These are phyloP conservation scores for Botrytis cinerea DNA, from an alignment of 2,329 filamentous ascomycete species.

Conservation along the genomic window DNA sequence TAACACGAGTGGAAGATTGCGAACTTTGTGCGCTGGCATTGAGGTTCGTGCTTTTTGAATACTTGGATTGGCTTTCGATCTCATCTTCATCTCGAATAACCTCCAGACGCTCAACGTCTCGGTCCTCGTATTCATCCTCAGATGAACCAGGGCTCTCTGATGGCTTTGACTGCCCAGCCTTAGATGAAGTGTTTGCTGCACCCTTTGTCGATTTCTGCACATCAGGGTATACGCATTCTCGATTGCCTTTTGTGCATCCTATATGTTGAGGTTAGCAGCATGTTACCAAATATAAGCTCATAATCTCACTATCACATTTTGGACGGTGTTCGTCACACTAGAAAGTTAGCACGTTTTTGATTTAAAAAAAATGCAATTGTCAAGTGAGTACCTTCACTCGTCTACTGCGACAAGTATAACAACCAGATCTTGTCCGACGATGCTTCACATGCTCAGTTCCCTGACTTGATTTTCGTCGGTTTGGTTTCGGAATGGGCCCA, in stretches of 20 bases:
- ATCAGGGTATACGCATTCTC: slow-evolving; percentile 90
- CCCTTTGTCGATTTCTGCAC: slow-evolving; percentile 49
- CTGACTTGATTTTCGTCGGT: slow-evolving; percentile 38
- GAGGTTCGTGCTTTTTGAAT: slow-evolving; percentile 23
- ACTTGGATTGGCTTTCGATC: slow-evolving; percentile 20
- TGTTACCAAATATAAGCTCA: not conserved
- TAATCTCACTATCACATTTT: slow-evolving; percentile 71
- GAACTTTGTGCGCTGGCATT: slow-evolving; percentile 34
- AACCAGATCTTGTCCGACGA: slow-evolving; percentile 88
- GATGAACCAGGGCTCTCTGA: slow-evolving; percentile 51
- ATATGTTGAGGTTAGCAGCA: slow-evolving; percentile 32
- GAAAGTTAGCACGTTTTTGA: slow-evolving; percentile 34
- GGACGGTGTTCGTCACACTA: slow-evolving; percentile 91
- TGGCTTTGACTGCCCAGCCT: slow-evolving; percentile 43
- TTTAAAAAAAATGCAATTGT: not conserved
- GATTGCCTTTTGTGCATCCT: slow-evolving; percentile 89
- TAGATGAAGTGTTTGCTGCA: slow-evolving; percentile 28
- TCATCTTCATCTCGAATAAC: slow-evolving; percentile 60
- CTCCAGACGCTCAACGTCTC: slow-evolving; percentile 52
- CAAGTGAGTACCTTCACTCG: slow-evolving; percentile 69
- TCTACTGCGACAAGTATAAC: slow-evolving; percentile 85
- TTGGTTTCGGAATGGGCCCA: slow-evolving; percentile 36
- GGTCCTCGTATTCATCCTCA: slow-evolving; percentile 52
- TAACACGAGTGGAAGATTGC: slow-evolving; percentile 45
- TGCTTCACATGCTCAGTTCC: slow-evolving; percentile 69